Percentiles rank a stretch among this genome's conserved stretches.
phyloP scores from a whole-genome alignment of 192 early-diverging fungal species.

The Entomortierella beljakovae region DNA sequence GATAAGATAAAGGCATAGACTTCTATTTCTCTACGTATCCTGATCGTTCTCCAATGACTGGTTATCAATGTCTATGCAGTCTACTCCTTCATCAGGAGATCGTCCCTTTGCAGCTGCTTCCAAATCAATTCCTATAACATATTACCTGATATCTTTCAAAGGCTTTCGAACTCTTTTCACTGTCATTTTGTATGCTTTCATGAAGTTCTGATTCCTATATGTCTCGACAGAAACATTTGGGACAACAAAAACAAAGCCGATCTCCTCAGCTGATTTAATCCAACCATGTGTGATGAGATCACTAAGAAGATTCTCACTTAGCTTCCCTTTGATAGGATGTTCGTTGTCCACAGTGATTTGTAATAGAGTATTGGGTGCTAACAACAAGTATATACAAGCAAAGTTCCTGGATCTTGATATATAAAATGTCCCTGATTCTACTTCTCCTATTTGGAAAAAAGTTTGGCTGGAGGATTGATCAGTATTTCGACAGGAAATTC shows the following conservation, averaged over 20 bases:
- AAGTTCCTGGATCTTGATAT: conserved; percentile 15
- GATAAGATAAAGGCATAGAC: no score
- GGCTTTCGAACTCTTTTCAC: not conserved
- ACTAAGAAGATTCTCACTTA: conserved; percentile 1
- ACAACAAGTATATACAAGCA: conserved; percentile 16
- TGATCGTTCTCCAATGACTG: no score
- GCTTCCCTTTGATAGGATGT: conserved; percentile 19
- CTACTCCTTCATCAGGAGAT: conserved; percentile 17
- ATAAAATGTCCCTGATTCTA: not conserved
- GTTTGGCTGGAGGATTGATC: not conserved
- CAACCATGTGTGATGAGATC: not conserved
- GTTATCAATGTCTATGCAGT: no score
- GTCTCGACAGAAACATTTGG: conserved; percentile 2
- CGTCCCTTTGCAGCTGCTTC: not conserved
- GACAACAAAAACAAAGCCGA: conserved; percentile 20
- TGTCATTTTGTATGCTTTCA: not conserved
- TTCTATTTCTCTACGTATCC: no score
- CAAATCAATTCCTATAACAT: conserved; percentile 22
- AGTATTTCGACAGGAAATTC: no score
- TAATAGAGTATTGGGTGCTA: conserved; percentile 2
- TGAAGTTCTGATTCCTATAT: conserved; percentile 19
- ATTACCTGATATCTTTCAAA: conserved; percentile 6
- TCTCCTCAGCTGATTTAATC: not conserved
- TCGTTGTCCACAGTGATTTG: conserved; percentile 9
- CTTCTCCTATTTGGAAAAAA: not conserved